Evolutionary conservation across 2,329 filamentous ascomycete genomes (phyloP).

Genomic region (Xylaria sp.): DNA sequence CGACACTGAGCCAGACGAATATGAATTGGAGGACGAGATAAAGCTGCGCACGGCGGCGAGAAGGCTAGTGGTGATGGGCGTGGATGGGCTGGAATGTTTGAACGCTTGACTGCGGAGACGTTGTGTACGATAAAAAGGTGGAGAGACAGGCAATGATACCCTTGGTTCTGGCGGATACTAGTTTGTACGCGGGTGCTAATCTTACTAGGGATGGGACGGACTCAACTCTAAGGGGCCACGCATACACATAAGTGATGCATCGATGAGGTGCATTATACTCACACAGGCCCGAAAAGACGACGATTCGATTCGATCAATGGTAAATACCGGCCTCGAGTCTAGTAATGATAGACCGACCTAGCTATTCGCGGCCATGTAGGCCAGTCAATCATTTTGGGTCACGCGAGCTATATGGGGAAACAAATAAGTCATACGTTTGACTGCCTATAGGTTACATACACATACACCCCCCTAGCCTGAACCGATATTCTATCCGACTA

Average conservation of each 20-base stretch:
- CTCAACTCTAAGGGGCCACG: constrained; percentile 15
- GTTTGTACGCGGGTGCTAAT: constrained; percentile 8
- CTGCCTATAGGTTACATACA: neutral
- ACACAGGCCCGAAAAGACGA: neutral
- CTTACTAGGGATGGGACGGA: constrained; percentile 24
- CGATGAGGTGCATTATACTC: constrained; percentile 19
- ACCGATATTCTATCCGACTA: neutral
- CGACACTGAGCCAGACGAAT: neutral
- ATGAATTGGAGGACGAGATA: constrained; percentile 11
- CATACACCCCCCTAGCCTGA: neutral
- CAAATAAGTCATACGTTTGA: neutral
- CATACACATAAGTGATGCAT: constrained; percentile 1
- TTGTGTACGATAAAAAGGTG: constrained; percentile 39
- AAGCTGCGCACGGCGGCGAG: neutral
- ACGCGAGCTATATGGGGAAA: constrained; percentile 7
- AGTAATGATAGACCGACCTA: constrained; percentile 2
- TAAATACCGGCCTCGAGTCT: neutral
- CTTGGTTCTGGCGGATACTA: constrained; percentile 32
- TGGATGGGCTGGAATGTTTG: constrained; percentile 20
- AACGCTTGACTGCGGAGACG: constrained; percentile 16
- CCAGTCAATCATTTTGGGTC: constrained; percentile 6
- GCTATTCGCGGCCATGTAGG: neutral
- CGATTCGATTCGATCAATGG: constrained; percentile 2
- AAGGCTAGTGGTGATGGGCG: constrained; percentile 10
- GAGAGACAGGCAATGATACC: constrained; percentile 45